Percentiles rank a stretch among this genome's conserved stretches.
Conservation (phyloP, 768 basidiomycete species). For the Suillus variegatus region DNA sequence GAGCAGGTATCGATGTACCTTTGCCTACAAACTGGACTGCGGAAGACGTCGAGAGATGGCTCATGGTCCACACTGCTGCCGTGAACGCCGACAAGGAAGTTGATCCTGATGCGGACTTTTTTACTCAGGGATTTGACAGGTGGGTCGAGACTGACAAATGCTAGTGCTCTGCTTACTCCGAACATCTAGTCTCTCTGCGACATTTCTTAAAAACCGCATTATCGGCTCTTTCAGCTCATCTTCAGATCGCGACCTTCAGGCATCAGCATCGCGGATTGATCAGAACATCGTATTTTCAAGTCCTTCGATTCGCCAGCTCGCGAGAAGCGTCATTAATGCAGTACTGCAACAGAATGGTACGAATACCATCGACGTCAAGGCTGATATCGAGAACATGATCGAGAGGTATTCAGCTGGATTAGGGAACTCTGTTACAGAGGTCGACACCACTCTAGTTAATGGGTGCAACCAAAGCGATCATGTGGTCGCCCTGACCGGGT, state of each 20-base stretch:
- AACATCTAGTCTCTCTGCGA: slow-evolving; percentile 27
- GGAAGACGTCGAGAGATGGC: slow-evolving; percentile 24
- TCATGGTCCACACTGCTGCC: slow-evolving; percentile 23
- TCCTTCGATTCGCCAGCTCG: slow-evolving; percentile 41
- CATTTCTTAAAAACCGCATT: slow-evolving; percentile 27
- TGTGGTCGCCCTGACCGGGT: slow-evolving; percentile 40
- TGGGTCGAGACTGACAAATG: slow-evolving; percentile 8
- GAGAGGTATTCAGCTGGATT: slow-evolving; percentile 36
- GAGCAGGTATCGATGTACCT: slow-evolving; percentile 18
- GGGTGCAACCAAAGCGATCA: slow-evolving; percentile 3
- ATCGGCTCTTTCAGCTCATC: slow-evolving; percentile 30
- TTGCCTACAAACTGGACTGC: slow-evolving; percentile 28
- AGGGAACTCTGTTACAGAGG: slow-evolving; percentile 13
- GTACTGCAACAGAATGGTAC: slow-evolving; percentile 1
- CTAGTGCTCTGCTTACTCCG: not conserved
- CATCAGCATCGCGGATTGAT: slow-evolving; percentile 27
- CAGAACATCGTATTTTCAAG: slow-evolving; percentile 37
- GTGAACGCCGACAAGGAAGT: slow-evolving; percentile 12
- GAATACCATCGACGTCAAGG: slow-evolving; percentile 12
- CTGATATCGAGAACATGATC: slow-evolving; percentile 39
- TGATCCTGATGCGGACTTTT: slow-evolving; percentile 25
- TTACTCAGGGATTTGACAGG: slow-evolving; percentile 41
- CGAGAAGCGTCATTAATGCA: slow-evolving; percentile 20
- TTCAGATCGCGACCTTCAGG: slow-evolving; percentile 25
- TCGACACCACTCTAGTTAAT: slow-evolving; percentile 1